A percentile compares a stretch with the other conserved stretches of the same genome.
Conservation (phyloP, 108 stramenopile species). For the Aurantiochytrium sp. region DNA sequence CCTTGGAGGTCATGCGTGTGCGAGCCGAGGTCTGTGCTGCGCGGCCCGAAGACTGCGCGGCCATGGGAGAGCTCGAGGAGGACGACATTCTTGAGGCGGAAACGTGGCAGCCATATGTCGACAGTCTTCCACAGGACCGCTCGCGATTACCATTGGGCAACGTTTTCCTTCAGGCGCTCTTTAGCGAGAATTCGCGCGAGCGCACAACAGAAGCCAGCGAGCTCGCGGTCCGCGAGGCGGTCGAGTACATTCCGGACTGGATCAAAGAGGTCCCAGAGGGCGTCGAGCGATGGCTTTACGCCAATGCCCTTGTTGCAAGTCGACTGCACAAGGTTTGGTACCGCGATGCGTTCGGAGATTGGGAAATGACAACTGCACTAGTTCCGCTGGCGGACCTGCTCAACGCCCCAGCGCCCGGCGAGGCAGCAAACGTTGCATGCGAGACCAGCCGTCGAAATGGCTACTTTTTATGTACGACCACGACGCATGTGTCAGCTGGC, state of each 20-base stretch:
- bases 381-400: background rate
- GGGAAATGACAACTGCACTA: background rate
- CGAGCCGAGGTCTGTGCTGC: background rate
- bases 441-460: background rate
- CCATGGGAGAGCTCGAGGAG: background rate
- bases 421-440: background rate
- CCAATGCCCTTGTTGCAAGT: background rate
- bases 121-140: background rate
- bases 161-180: background rate
- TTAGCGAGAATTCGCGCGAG: background rate
- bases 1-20: background rate
- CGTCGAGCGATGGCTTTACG: background rate
- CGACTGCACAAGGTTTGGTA: background rate
- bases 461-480: background rate
- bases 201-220: background rate
- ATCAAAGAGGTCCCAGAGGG: background rate
- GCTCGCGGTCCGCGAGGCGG: background rate
- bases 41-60: background rate
- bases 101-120: background rate
- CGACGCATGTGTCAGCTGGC: background rate
- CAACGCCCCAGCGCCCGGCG: background rate
- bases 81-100: background rate
- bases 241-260: constrained; percentile 11
- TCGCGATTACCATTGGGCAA: background rate
- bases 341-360: background rate